Conservation (phyloP, 1,139 yeast genomes). For the Protomyces lactucae-debilis region DNA sequence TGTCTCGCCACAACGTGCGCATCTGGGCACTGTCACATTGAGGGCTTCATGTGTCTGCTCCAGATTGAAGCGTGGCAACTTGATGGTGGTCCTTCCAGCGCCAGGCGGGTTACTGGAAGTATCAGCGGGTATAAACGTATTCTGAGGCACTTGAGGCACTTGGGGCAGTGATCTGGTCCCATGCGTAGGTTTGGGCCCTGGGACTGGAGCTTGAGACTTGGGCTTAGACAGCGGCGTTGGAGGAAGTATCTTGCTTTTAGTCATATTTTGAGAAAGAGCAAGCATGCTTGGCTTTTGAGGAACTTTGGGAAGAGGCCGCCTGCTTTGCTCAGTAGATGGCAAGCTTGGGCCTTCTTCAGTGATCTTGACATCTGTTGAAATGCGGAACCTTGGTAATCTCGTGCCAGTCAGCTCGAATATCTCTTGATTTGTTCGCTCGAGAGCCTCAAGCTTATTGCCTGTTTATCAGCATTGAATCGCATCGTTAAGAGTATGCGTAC, state of each 20-base stretch:
- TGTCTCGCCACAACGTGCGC: constrained; percentile 15
- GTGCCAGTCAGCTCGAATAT: neutral
- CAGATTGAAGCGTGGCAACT: neutral
- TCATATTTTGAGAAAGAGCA: no score
- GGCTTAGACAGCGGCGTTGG: neutral
- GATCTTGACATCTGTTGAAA: neutral
- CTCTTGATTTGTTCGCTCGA: neutral
- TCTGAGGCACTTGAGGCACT: neutral
- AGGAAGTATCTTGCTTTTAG: no score
- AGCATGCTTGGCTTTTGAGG: neutral
- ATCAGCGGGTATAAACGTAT: no score
- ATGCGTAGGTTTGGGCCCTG: neutral
- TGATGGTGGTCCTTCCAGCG: neutral
- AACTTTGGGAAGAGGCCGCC: neutral
- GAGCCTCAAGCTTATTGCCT: neutral
- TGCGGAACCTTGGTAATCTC: neutral
- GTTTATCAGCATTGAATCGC: no score
- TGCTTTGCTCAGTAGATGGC: neutral
- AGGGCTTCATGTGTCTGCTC: neutral
- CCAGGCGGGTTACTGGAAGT: no score
- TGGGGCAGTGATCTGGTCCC: no score
- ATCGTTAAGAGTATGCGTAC: no score
- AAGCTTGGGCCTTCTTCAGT: no score
- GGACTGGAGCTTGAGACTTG: neutral
- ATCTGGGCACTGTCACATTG: neutral